phyloP scores from a whole-genome alignment of 345 rosid genomes.

The Citrus mangshanensis region DNA sequence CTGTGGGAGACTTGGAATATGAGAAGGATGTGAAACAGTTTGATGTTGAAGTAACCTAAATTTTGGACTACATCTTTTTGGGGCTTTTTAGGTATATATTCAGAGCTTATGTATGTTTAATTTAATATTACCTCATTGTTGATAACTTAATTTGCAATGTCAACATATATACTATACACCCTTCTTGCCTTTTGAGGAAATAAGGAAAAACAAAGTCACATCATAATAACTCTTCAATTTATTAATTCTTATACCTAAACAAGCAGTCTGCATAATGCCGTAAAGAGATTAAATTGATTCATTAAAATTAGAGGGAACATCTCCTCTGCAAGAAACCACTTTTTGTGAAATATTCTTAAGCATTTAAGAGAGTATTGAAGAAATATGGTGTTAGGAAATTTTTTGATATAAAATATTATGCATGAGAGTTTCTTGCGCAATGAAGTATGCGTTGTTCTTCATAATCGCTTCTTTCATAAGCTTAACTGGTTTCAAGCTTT shows the following conservation, averaged over 20 bases:
- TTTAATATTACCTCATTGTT: not conserved
- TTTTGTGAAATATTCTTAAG: not conserved
- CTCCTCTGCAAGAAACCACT: not conserved
- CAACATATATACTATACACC: not conserved
- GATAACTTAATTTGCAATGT: not conserved
- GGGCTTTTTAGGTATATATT: slow-evolving; percentile 9
- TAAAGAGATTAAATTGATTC: not conserved
- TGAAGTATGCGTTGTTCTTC: no score
- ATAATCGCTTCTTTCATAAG: not conserved
- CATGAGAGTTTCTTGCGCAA: no score
- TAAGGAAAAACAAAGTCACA: not conserved
- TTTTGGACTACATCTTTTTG: slow-evolving; percentile 11
- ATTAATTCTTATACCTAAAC: not conserved
- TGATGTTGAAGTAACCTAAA: slow-evolving; percentile 29
- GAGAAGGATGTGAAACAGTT: slow-evolving; percentile 16
- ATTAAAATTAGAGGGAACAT: not conserved
- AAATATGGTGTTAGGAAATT: not conserved
- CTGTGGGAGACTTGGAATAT: not conserved
- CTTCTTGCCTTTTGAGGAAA: not conserved
- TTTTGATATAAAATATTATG: no score
- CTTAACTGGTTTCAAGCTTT: not conserved
- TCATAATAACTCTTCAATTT: not conserved
- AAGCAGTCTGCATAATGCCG: not conserved
- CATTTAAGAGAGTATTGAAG: not conserved
- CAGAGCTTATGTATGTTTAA: slow-evolving; percentile 10